Conservation (phyloP, 306 rosid genomes). For the Trifolium subterraneum region DNA sequence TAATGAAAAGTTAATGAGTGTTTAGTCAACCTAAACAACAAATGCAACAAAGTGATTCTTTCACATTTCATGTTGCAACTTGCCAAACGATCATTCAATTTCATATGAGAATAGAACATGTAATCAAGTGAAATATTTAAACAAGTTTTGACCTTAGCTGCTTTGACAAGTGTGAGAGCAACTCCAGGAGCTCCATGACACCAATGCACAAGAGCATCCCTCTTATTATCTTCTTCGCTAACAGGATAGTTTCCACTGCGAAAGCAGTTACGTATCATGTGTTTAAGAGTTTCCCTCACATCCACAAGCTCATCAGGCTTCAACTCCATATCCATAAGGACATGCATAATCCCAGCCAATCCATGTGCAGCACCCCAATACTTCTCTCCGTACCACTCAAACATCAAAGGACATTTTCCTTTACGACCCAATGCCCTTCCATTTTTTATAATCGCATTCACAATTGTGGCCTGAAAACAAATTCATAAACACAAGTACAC, state of each 20-base stretch:
- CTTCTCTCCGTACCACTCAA: constrained; percentile 79
- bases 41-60: not conserved
- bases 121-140: not conserved
- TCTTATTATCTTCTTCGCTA: constrained; percentile 59
- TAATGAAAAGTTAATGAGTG: constrained; percentile 21
- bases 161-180: constrained; percentile 77
- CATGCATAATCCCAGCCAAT: constrained; percentile 80
- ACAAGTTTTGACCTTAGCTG: constrained; percentile 66
- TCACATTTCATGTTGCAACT: constrained; percentile 13
- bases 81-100: constrained; percentile 1
- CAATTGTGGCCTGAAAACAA: constrained; percentile 51
- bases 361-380: constrained; percentile 94
- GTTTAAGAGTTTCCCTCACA: constrained; percentile 66
- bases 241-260: constrained; percentile 73
- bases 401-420: constrained; percentile 70
- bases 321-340: constrained; percentile 74
- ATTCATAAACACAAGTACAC: constrained; percentile 16
- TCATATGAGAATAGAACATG: constrained; percentile 12
- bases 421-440: constrained; percentile 67
- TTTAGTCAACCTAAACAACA: constrained; percentile 3
- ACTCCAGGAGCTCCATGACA: constrained; percentile 89
- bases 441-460: constrained; percentile 59
- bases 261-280: constrained; percentile 63
- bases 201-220: constrained; percentile 79
- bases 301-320: constrained; percentile 73